Percentiles rank a stretch among this genome's conserved stretches.
phyloP scores from a whole-genome alignment of 2,329 filamentous ascomycete genomes.

The Diaporthe australafricana region DNA sequence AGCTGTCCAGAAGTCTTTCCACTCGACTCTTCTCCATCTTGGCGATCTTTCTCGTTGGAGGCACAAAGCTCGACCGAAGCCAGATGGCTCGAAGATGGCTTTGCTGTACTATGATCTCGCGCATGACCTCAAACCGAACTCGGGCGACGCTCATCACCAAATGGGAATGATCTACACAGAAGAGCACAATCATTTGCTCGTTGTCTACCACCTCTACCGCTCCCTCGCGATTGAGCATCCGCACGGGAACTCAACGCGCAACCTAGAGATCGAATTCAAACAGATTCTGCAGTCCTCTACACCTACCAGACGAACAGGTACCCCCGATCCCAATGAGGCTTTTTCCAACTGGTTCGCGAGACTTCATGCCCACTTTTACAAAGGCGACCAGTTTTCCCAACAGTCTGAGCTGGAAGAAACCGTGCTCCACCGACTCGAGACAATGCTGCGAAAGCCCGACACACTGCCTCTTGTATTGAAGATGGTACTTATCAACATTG shows the following conservation, averaged over 20 bases:
- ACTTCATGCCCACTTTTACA: constrained; percentile 86
- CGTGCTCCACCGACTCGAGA: constrained; percentile 81
- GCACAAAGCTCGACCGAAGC: constrained; percentile 77
- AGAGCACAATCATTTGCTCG: constrained; percentile 82
- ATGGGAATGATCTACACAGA: constrained; percentile 86
- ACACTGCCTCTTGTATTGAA: constrained; percentile 77
- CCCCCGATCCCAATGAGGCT: constrained; percentile 69
- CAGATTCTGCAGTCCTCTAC: constrained; percentile 56
- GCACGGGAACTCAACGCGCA: constrained; percentile 78
- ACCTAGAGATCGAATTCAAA: constrained; percentile 83
- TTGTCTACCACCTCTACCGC: constrained; percentile 91
- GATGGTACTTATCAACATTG: constrained; percentile 87
- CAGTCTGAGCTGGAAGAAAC: constrained; percentile 88
- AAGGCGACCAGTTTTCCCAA: constrained; percentile 78
- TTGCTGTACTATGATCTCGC: constrained; percentile 89
- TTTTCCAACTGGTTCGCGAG: constrained; percentile 86
- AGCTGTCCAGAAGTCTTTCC: constrained; percentile 78
- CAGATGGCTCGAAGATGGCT: constrained; percentile 82
- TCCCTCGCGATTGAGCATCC: constrained; percentile 80
- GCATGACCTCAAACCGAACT: constrained; percentile 79
- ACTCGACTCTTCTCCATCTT: constrained; percentile 85
- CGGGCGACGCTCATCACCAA: constrained; percentile 89
- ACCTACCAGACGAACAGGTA: constrained; percentile 47
- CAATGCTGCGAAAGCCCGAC: constrained; percentile 76
- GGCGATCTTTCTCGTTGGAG: constrained; percentile 93